Base-by-base conservation (phyloP, 495 filamentous ascomycete genomes). In the Trichoderma asperelloides region DNA sequence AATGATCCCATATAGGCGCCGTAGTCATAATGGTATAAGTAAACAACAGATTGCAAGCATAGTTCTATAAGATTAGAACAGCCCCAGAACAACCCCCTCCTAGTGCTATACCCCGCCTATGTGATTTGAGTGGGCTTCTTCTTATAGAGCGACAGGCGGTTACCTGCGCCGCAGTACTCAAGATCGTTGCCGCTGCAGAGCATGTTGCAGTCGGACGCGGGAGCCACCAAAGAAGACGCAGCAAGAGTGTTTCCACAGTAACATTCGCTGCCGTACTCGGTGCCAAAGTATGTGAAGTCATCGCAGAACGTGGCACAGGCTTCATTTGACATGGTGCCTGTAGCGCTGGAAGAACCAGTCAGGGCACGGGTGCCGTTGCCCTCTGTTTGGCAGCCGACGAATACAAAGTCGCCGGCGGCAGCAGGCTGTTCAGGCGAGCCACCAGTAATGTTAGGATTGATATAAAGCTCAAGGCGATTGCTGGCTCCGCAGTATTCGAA, bases 301-400 rank as follows among this genome's bases (percentile, higher is more conserved):
- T 63, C 30, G 70, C 81, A 83, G 69, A 71, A 75, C 0, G 65
- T 64, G 28, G 77, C 78, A 67, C 80, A 83, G 5, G 66, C 51
- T 70, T 81, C 78, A 7, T 80, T 67, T 6, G 79, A 81, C 78
- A 83, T 80, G 7, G 63, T 55, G 65, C 74, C 68, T 25, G 60
- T 71, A 69, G 37, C 62, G 13, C 23, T 33, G 13, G 40, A 16
- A 27, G 65, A 67, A 7, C 66, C 68, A 2, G 70, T 66, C 12
- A 80, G 73, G 12, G 77, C 78, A n/a, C 77, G 69, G 49, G 65
- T 66, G 12, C 64, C 71, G 2, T 67, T 74, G 21, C 73, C 74
- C 72, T 84, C 81, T 7, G 77, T 80, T 70, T 75, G 77, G 72
- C 81, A 84, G 12, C 80, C 81, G 15, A 76, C 70, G 33, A 73